A percentile compares a stretch with the other conserved stretches of the same genome.
Evolutionary conservation across 495 filamentous ascomycete species (phyloP).

Genomic region (Wilcoxina mikolae): DNA sequence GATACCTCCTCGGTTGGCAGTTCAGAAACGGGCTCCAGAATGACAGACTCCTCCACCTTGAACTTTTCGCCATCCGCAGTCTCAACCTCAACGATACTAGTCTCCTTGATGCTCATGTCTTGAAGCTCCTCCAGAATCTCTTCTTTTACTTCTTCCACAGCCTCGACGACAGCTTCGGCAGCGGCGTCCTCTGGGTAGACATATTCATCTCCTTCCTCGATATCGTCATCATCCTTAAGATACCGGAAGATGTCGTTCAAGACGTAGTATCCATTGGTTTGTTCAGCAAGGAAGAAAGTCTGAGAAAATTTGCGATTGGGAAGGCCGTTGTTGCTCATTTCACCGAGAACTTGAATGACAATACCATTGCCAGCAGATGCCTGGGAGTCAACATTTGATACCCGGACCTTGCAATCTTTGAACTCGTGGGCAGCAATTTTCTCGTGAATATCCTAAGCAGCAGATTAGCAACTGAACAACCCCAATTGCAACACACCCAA

Average conservation of each 20-base stretch:
- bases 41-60: constrained; percentile 32
- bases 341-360: constrained; percentile 91
- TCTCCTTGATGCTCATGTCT: constrained; percentile 31
- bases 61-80: constrained; percentile 36
- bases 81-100: constrained; percentile 34
- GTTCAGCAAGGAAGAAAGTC: constrained; percentile 94
- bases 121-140: constrained; percentile 41
- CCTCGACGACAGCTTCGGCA: constrained; percentile 33
- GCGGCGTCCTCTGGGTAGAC: constrained; percentile 34
- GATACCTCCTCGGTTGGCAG: constrained; percentile 22
- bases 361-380: constrained; percentile 72
- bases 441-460: constrained; percentile 67
- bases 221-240: constrained; percentile 53
- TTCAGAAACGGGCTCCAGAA: constrained; percentile 20
- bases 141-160: constrained; percentile 42
- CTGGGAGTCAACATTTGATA: constrained; percentile 94
- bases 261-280: constrained; percentile 94
- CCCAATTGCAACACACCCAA: constrained; percentile 10
- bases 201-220: constrained; percentile 53
- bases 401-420: constrained; percentile 95
- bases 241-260: constrained; percentile 96
- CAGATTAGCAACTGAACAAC: not conserved
- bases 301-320: constrained; percentile 91
- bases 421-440: constrained; percentile 84
- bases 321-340: constrained; percentile 83